phyloP scores from a whole-genome alignment of 2,329 filamentous ascomycete genomes.

The Cladosporium sphaerospermum region DNA sequence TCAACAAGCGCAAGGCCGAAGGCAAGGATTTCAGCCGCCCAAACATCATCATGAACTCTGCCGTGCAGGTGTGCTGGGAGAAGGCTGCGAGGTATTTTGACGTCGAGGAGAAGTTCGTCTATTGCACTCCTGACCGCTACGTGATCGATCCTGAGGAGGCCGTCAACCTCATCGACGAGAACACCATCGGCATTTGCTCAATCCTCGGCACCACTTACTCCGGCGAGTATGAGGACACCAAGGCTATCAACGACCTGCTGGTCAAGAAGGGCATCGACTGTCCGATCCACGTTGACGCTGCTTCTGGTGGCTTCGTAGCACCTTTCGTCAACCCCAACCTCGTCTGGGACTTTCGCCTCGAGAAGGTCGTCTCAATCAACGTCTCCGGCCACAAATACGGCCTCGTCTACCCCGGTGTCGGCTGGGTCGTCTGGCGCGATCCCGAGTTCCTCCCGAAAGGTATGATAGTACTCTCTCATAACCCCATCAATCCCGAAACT shows the following conservation, averaged over 20 bases:
- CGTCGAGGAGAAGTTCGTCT: conserved; percentile 77
- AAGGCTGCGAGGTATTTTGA: conserved; percentile 60
- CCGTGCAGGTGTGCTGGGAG: conserved; percentile 96
- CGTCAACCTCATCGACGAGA: conserved; percentile 58
- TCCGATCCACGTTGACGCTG: conserved; percentile 90
- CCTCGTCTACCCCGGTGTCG: conserved; percentile 80
- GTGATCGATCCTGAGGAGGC: conserved; percentile 59
- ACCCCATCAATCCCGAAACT: background rate
- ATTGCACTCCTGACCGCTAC: conserved; percentile 55
- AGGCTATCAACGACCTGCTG: conserved; percentile 83
- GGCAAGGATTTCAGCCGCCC: conserved; percentile 75
- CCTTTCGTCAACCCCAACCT: conserved; percentile 82
- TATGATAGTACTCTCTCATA: conserved; percentile 11
- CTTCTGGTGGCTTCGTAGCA: conserved; percentile 85
- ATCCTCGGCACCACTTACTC: conserved; percentile 94
- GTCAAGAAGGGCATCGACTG: conserved; percentile 67
- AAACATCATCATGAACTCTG: conserved; percentile 93
- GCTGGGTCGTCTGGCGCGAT: conserved; percentile 86
- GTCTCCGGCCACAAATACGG: conserved; percentile 87
- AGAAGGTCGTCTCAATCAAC: conserved; percentile 89
- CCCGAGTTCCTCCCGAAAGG: conserved; percentile 72
- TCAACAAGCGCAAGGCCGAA: conserved; percentile 73
- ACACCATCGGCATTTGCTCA: conserved; percentile 82
- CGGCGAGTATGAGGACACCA: conserved; percentile 90
- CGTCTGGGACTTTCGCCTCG: conserved; percentile 85